Evolutionary conservation across 2,329 filamentous ascomycete species (phyloP), one percentile per base, ranked within the genome.

Genomic region (Arthrobotrys megalospora): DNA sequence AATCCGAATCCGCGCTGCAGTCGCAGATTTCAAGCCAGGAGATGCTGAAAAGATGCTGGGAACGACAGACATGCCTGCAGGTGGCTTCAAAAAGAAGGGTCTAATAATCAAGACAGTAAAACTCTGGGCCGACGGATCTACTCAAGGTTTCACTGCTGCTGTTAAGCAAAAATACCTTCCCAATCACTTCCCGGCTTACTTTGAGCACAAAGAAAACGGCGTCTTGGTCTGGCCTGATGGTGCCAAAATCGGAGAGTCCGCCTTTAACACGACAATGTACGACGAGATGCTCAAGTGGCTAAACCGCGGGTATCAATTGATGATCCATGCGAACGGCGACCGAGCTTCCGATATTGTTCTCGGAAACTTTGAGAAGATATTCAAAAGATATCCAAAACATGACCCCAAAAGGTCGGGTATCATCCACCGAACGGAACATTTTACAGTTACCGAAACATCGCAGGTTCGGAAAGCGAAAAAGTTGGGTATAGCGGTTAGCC

Each of bases 291-390:
- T 67, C 12, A 68, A 50, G 11, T 78, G 75, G 75, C 52, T 78
- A 45, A 32, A 47, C 14, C 47, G 52, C 6, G 75, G 75, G 14
- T 78, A 78, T 16, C 75, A 78, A 41, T 24, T 78, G 10, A 78
- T 78, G 75, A 14, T 78, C n/a, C 75, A 78, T 19, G 28, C 75
- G 11, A 78, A 78, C 50, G 75, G 75, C 14, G 75, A 78, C 36
- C 52, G 36, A n/a, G 60, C 75, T 7, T 67, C 75, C 1, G 41
- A 78, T 21, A 47, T 78, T n/a, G 75, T 78, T 21, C 34, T 78
- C 6, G 62, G 66, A 34, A 71, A 69, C 19, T 78, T 72, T 21
- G 60, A 45, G n/a, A 53, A 38, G 6, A 78, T 78, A 34, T 71
- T 63, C 16, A 16, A 11, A 6, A 6, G 53, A 14, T 64, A 72